Evolutionary conservation across 2,329 filamentous ascomycete species (phyloP).

Genomic region (Fusarium beomiforme): DNA sequence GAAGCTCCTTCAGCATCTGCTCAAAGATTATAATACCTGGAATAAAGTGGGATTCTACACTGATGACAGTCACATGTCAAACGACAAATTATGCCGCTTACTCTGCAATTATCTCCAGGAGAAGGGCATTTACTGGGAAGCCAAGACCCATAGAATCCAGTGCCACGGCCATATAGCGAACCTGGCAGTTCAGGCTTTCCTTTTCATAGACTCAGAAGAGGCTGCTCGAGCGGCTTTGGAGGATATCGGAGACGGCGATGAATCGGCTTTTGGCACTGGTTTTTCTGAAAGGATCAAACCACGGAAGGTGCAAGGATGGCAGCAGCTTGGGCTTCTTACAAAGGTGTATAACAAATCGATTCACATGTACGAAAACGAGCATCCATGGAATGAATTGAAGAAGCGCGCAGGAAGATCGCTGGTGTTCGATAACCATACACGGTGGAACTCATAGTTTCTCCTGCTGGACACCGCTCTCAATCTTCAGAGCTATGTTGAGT

Average conservation of each 20-base stretch:
- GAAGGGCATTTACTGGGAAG: not conserved
- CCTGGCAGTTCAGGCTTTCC: not conserved
- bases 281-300: not conserved
- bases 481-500: too few species aligned
- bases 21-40: not conserved
- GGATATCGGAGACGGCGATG: not conserved
- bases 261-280: not conserved
- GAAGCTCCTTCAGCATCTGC: not conserved
- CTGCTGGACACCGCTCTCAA: too few species aligned
- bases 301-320: not conserved
- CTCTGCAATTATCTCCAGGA: not conserved
- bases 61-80: not conserved
- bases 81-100: not conserved
- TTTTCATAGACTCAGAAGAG: not conserved
- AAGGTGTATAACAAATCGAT: not conserved
- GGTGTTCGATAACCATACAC: too few species aligned
- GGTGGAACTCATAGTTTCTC: too few species aligned
- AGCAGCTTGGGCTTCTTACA: not conserved
- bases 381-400: too few species aligned
- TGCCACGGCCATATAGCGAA: not conserved
- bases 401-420: too few species aligned
- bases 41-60: not conserved
- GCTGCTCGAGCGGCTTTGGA: not conserved
- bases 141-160: not conserved
- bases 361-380: too few species aligned